These are phyloP conservation scores for Colletotrichum spinosum DNA, from an alignment of 2,329 filamentous ascomycete species.

Conservation along the genomic window DNA sequence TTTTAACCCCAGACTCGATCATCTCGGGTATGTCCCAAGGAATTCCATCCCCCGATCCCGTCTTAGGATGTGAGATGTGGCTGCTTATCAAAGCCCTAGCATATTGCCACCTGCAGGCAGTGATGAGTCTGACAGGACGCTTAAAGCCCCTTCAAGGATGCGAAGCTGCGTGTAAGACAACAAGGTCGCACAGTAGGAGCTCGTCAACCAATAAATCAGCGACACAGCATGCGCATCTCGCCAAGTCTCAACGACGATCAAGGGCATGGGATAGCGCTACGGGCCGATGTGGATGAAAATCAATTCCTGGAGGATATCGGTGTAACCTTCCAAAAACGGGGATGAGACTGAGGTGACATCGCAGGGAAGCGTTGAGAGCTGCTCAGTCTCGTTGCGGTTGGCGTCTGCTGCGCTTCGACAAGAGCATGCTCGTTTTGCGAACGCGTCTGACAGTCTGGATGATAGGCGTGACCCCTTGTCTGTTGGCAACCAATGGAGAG, in stretches of 20 bases:
- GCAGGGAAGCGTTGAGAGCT: background rate
- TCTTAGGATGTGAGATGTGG: too few relatives aligned
- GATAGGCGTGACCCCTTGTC: conserved; percentile 1
- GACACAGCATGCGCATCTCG: conserved; percentile 20
- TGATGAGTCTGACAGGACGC: background rate
- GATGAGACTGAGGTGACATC: conserved; percentile 21
- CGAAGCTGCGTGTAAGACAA: conserved; percentile 27
- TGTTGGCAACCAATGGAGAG: too few relatives aligned
- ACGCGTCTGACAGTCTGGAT: conserved; percentile 17
- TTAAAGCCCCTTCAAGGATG: background rate
- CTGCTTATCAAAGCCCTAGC: conserved; percentile 26
- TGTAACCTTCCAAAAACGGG: conserved; percentile 26
- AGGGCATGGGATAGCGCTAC: conserved; percentile 4
- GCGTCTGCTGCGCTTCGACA: conserved; percentile 8
- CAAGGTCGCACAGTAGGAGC: conserved; percentile 3
- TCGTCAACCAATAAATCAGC: conserved; percentile 16
- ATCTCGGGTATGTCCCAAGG: too few relatives aligned
- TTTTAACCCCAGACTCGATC: conserved; percentile 21
- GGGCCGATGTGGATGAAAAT: background rate
- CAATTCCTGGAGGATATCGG: conserved; percentile 1
- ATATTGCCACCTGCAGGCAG: conserved; percentile 12
- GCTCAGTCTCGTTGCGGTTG: conserved; percentile 8
- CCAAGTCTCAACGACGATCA: background rate
- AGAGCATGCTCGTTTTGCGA: background rate
- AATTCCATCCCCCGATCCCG: too few relatives aligned